Evolutionary conservation across 2,329 filamentous ascomycete genomes (phyloP).

Genomic region (Didymella pinodella): DNA sequence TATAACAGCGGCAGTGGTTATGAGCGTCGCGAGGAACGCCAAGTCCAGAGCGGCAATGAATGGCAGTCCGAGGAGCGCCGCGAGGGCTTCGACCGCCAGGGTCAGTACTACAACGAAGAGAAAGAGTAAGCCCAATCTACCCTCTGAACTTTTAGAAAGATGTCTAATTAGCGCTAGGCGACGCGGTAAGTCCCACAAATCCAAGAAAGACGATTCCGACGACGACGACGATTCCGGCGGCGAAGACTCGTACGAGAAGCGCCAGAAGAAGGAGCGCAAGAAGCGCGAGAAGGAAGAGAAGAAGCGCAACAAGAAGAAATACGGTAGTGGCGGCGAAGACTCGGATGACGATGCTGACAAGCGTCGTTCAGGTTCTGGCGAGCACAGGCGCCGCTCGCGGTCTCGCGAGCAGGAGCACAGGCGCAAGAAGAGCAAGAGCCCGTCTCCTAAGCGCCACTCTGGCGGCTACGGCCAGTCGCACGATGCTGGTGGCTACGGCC

Average conservation of each 20-base stretch:
- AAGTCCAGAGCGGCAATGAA: conserved; percentile 56
- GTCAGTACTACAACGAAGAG: conserved; percentile 53
- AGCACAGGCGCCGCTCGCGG: conserved; percentile 24
- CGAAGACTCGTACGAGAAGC: conserved; percentile 36
- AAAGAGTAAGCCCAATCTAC: conserved; percentile 45
- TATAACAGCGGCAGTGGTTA: conserved; percentile 59
- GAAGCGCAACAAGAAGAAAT: conserved; percentile 50
- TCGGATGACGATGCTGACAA: conserved; percentile 39
- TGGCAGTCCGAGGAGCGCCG: conserved; percentile 50
- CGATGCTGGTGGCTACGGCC: conserved; percentile 25
- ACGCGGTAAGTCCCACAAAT: conserved; percentile 44
- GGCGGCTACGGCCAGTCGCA: conserved; percentile 25
- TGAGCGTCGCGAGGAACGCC: conserved; percentile 65
- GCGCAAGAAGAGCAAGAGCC: conserved; percentile 29
- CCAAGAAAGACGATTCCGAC: conserved; percentile 51
- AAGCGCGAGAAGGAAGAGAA: conserved; percentile 47
- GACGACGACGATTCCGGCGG: conserved; percentile 45
- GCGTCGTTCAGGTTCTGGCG: conserved; percentile 32
- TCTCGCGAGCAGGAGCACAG: conserved; percentile 21
- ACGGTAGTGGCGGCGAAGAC: conserved; percentile 43
- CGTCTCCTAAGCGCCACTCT: conserved; percentile 31
- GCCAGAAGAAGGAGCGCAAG: conserved; percentile 24
- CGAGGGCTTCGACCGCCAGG: conserved; percentile 48
- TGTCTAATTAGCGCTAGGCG: conserved; percentile 37
- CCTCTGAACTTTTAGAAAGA: not conserved